Evolutionary conservation across 805 yeast genomes (phyloP), one percentile per base, ranked within the genome.

Genomic region (Yamadazyma nakazawae): DNA sequence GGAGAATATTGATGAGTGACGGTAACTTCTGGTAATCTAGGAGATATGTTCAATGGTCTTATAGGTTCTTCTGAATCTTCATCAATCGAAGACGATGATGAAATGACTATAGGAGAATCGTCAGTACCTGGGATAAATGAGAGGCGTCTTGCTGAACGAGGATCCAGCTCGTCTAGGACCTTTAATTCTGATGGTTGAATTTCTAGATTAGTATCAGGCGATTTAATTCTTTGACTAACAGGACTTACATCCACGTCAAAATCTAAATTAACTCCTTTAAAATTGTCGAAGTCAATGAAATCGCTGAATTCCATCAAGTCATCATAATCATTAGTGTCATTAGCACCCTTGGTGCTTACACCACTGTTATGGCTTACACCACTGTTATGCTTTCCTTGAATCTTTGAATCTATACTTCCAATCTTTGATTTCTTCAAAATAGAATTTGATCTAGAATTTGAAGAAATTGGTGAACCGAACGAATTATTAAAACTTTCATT

Each of bases 251-350:
- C 38, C 4, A 50, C 43, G 34, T 53, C 55, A 36, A 55, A 48
- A 40, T 53, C 51, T 39, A 50, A 46, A 40, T 47, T 45, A n/a
- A 35, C 40, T 5, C 36, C 42, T 11, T 63, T 62, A 48, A 68
- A 59, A 48, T 68, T 58, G 26, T 70, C 76, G 21, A 64, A 61
- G 52, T 70, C 73, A 43, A 72, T 65, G 48, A 61, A 71, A 43
- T 71, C 74, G 31, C 68, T 59, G 45, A 71, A 72, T 47, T 71
- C 76, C 48, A 69, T 62, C n/a, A 71, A 61, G 38, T 70, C 73
- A 26, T 52, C 41, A 38, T 32, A 52, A 34, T 50, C 52, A 9
- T 14, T 26, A 2, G 28, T 34, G 13, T 41, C 43, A 14, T 46
- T 32, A 4, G n/a, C 32, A 28, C 32, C 9, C 9, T 3, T 28